Percentiles rank a stretch among this genome's conserved stretches.
These are phyloP conservation scores for Wickerhamomyces sydowiorum DNA, from an alignment of 805 yeast genomes.

Conservation along the genomic window DNA sequence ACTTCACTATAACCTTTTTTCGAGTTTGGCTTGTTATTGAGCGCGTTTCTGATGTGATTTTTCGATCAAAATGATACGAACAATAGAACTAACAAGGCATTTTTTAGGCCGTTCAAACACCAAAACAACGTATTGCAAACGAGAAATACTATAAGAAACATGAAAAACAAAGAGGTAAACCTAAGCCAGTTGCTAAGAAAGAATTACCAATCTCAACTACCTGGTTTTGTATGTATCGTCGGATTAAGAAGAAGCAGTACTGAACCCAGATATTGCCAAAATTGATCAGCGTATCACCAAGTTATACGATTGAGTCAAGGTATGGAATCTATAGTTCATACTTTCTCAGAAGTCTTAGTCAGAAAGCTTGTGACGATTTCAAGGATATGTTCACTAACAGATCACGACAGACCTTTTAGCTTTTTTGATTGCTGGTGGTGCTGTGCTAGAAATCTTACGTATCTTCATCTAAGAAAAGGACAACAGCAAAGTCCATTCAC, in stretches of 20 bases:
- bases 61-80: too few species aligned
- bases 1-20: too few species aligned
- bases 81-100: too few species aligned
- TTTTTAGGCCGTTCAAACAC: slow-evolving; percentile 67
- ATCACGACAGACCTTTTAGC: slow-evolving; percentile 34
- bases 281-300: too few species aligned
- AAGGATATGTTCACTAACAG: slow-evolving; percentile 9
- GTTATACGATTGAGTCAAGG: too few species aligned
- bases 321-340: too few species aligned
- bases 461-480: slow-evolving; percentile 35
- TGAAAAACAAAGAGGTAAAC: slow-evolving; percentile 71
- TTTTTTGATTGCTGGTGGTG: slow-evolving; percentile 79
- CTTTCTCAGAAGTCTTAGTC: too few species aligned
- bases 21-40: too few species aligned
- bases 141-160: slow-evolving; percentile 71
- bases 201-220: slow-evolving; percentile 52
- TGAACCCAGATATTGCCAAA: too few species aligned
- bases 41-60: too few species aligned
- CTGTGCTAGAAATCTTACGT: slow-evolving; percentile 62
- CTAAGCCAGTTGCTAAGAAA: slow-evolving; percentile 37
- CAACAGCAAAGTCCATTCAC: neutral
- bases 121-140: slow-evolving; percentile 85
- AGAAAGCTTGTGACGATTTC: too few species aligned
- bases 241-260: too few species aligned
- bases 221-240: slow-evolving; percentile 63